Evolutionary conservation across 768 basidiomycete genomes (phyloP).

Genomic region (Tylopilus intermedius): DNA sequence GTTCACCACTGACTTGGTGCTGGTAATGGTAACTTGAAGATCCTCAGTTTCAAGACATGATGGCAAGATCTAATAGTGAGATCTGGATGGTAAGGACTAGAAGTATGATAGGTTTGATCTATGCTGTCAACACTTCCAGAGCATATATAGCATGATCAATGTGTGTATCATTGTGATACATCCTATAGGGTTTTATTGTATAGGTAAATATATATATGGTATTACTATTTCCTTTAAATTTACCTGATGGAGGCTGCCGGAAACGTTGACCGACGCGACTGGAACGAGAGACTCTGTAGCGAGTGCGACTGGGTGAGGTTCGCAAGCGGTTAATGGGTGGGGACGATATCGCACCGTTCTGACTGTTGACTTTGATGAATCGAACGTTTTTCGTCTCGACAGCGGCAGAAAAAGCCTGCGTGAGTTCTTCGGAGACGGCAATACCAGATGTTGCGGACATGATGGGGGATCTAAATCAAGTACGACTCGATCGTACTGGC

Average conservation of each 20-base stretch:
- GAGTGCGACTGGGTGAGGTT: conserved; percentile 30
- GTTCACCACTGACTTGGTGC: too few relatives aligned
- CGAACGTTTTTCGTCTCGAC: conserved; percentile 47
- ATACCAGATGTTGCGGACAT: conserved; percentile 81
- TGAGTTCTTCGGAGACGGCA: conserved; percentile 53
- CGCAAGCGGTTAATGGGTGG: conserved; percentile 5
- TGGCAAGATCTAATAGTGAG: too few relatives aligned
- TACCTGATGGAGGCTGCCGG: conserved; percentile 35
- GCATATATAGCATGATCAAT: too few relatives aligned
- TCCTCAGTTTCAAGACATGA: too few relatives aligned
- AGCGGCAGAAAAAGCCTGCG: conserved; percentile 53
- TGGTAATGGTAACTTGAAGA: too few relatives aligned
- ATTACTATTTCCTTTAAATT: too few relatives aligned
- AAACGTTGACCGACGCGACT: conserved; percentile 44
- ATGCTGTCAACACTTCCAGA: too few relatives aligned
- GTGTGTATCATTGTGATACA: too few relatives aligned
- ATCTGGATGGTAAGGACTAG: too few relatives aligned
- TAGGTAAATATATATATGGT: too few relatives aligned
- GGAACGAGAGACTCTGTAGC: conserved; percentile 62
- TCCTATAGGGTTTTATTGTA: too few relatives aligned
- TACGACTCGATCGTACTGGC: not conserved
- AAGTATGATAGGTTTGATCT: too few relatives aligned
- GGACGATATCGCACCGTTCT: conserved; percentile 52
- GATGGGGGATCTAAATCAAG: not conserved
- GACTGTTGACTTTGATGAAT: conserved; percentile 75